These are phyloP conservation scores for Epichloe baconii DNA, from an alignment of 2,329 filamentous ascomycete species.

Conservation along the genomic window DNA sequence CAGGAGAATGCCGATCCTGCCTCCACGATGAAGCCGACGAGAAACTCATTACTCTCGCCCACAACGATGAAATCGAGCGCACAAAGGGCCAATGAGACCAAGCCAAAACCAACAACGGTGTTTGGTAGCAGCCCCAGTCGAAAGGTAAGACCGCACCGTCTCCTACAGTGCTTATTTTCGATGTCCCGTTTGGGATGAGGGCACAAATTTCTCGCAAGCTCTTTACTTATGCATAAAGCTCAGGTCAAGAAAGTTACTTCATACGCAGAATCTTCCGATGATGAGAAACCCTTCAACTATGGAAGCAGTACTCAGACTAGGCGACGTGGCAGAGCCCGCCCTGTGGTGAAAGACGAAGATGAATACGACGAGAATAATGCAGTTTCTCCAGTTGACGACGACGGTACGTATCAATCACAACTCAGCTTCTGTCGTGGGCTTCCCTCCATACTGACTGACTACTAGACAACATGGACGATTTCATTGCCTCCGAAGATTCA, in stretches of 20 bases:
- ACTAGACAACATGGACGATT: slow-evolving; percentile 68
- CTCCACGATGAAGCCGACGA: slow-evolving; percentile 36
- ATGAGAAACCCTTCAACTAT: slow-evolving; percentile 55
- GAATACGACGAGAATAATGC: slow-evolving; percentile 60
- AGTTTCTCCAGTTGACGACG: slow-evolving; percentile 48
- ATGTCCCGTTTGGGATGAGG: no score
- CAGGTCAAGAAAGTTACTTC: slow-evolving; percentile 49
- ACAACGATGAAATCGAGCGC: slow-evolving; percentile 16
- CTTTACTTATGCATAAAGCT: background rate
- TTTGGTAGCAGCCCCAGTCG: slow-evolving; percentile 61
- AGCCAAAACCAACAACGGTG: slow-evolving; percentile 11
- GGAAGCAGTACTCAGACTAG: slow-evolving; percentile 25
- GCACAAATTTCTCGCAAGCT: no score
- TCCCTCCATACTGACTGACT: slow-evolving; percentile 4
- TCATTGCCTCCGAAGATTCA: slow-evolving; percentile 76
- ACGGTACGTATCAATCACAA: slow-evolving; percentile 29
- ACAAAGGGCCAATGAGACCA: slow-evolving; percentile 4
- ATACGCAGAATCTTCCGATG: slow-evolving; percentile 77
- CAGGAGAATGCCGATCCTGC: slow-evolving; percentile 47
- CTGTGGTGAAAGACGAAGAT: slow-evolving; percentile 50
- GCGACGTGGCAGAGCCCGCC: slow-evolving; percentile 34
- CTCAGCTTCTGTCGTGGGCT: background rate
- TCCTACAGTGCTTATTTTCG: background rate
- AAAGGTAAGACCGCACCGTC: slow-evolving; percentile 44
- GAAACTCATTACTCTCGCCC: slow-evolving; percentile 20